A percentile compares a stretch with the other conserved stretches of the same genome.
Conservation (phyloP, 2,329 filamentous ascomycete species). For the Fusarium buharicum region DNA sequence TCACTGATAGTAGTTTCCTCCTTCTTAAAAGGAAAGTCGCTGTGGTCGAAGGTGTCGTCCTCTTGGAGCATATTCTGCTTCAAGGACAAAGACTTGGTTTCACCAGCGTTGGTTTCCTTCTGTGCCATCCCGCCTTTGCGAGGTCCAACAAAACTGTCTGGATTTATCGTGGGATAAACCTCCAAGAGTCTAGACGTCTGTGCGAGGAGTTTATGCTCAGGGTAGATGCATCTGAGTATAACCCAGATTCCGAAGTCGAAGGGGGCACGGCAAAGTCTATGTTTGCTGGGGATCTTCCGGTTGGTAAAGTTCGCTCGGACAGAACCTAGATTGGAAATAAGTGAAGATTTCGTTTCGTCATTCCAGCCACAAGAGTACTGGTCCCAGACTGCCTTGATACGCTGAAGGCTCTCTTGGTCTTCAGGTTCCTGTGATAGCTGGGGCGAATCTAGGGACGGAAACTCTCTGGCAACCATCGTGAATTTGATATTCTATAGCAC, state of each 20-base stretch:
- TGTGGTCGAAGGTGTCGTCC: neutral
- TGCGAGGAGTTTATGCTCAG: neutral
- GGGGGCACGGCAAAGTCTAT: conserved; percentile 2
- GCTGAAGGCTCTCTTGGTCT: conserved; percentile 12
- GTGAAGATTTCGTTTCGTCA: neutral
- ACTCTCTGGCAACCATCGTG: neutral
- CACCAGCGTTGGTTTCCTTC: neutral
- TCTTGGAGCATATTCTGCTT: neutral
- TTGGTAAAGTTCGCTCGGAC: conserved; percentile 1
- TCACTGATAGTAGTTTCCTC: neutral
- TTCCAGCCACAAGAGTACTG: conserved; percentile 1
- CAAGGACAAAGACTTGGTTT: neutral
- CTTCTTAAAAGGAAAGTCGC: neutral
- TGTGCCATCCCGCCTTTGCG: no score
- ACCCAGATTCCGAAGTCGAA: conserved; percentile 22
- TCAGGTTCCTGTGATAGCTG: conserved; percentile 5
- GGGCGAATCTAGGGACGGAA: neutral
- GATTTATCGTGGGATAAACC: conserved; percentile 10
- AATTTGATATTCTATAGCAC: neutral
- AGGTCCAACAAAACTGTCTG: conserved; percentile 1
- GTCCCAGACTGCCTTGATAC: conserved; percentile 7
- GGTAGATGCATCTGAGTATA: conserved; percentile 16
- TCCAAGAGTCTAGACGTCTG: conserved; percentile 1
- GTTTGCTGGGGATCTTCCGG: neutral
- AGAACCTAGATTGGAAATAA: neutral